Conservation (phyloP, 257 asterid genomes). For the Fraxinus quadrangulata region DNA sequence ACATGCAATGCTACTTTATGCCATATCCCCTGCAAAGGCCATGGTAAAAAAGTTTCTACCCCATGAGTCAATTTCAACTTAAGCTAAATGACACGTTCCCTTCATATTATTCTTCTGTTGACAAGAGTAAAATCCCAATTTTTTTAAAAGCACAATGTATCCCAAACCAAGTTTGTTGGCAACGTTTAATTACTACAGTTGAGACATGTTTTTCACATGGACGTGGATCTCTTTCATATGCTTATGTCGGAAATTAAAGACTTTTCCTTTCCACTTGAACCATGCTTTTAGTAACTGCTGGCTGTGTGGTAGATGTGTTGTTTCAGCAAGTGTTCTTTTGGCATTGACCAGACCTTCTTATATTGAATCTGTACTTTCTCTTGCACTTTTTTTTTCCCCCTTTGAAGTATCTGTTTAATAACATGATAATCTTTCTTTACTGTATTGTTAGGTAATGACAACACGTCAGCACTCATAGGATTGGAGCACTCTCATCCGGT, state of each 20-base stretch:
- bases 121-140: slow-evolving; percentile 2
- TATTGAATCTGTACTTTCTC: slow-evolving; percentile 18
- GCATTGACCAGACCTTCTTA: slow-evolving; percentile 1
- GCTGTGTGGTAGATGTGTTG: neutral
- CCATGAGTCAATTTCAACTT: neutral
- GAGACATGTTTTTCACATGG: slow-evolving; percentile 1
- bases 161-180: neutral
- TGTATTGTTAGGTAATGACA: slow-evolving; percentile 40
- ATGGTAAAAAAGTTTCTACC: neutral
- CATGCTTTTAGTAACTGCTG: slow-evolving; percentile 1
- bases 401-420: neutral
- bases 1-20: neutral
- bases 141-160: neutral
- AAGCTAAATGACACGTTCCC: neutral
- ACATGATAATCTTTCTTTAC: slow-evolving; percentile 23
- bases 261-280: slow-evolving; percentile 1
- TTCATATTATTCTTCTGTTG: neutral
- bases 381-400: neutral
- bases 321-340: slow-evolving; percentile 15
- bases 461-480: slow-evolving; percentile 47
- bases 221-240: neutral
- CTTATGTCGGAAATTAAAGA: neutral
- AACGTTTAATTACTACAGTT: neutral
- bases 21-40: neutral
- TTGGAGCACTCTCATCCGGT: slow-evolving; percentile 56